phyloP scores from a whole-genome alignment of 805 yeast species.

The Candida nonsorbophila region DNA sequence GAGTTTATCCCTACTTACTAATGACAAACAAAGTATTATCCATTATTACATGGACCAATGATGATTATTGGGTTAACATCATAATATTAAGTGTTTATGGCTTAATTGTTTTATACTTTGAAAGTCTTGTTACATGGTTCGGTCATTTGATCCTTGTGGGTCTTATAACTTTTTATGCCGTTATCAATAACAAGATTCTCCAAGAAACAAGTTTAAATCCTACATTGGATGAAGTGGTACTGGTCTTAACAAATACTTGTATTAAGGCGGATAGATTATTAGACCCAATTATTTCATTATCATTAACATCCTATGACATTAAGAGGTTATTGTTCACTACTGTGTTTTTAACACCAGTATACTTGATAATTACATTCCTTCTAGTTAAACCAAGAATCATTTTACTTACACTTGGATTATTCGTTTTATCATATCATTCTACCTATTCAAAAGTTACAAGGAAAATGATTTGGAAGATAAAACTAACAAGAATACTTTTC shows the following conservation, averaged over 20 bases:
- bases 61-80: constrained; percentile 71
- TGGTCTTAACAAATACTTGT: constrained; percentile 67
- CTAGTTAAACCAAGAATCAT: constrained; percentile 67
- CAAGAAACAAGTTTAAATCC: constrained; percentile 62
- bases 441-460: constrained; percentile 80
- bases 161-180: constrained; percentile 53
- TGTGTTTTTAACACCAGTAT: constrained; percentile 78
- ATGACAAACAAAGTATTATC: constrained; percentile 66
- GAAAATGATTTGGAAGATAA: constrained; percentile 78
- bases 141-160: constrained; percentile 76
- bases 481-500: constrained; percentile 60
- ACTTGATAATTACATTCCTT: constrained; percentile 63
- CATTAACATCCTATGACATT: constrained; percentile 73
- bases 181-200: constrained; percentile 51
- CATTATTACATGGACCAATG: constrained; percentile 86
- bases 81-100: constrained; percentile 53
- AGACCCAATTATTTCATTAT: constrained; percentile 71
- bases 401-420: constrained; percentile 52
- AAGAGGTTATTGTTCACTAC: constrained; percentile 79
- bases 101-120: constrained; percentile 69
- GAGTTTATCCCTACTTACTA: constrained; percentile 80
- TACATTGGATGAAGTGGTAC: constrained; percentile 81
- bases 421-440: constrained; percentile 79
- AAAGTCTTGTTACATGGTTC: constrained; percentile 66
- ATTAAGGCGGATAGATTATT: constrained; percentile 72